Conservation (phyloP, 2,329 filamentous ascomycete genomes). For the Kalaharituber pfeilii region DNA sequence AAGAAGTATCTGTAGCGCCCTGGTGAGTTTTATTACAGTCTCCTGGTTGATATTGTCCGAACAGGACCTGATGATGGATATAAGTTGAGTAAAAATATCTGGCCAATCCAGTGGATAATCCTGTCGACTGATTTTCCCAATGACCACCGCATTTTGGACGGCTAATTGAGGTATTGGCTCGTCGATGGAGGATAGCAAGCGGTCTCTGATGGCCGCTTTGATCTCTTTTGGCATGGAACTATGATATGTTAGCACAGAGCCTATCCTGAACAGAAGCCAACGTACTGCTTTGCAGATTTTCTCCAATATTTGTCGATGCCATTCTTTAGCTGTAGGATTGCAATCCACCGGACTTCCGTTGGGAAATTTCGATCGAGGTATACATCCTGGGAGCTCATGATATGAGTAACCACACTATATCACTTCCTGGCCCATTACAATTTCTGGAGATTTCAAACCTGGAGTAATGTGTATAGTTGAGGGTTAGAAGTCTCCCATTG, state of each 20-base stretch:
- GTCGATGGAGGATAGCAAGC: conserved; percentile 56
- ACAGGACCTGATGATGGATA: conserved; percentile 45
- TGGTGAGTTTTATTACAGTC: conserved; percentile 41
- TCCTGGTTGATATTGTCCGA: conserved; percentile 37
- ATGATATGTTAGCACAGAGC: conserved; percentile 4
- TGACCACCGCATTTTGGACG: conserved; percentile 70
- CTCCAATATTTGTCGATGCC: conserved; percentile 93
- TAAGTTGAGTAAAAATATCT: conserved; percentile 41
- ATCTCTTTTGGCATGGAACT: conserved; percentile 49
- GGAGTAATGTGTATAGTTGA: conserved; percentile 32
- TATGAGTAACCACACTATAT: conserved; percentile 2
- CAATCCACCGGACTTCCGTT: conserved; percentile 64
- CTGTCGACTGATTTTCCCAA: conserved; percentile 73
- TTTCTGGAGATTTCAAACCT: conserved; percentile 32
- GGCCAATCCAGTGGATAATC: conserved; percentile 83
- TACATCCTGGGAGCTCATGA: conserved; percentile 39
- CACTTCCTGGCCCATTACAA: neutral
- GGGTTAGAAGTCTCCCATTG: conserved; percentile 31
- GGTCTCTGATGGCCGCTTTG: conserved; percentile 56
- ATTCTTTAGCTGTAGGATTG: conserved; percentile 89
- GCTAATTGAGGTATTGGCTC: conserved; percentile 62
- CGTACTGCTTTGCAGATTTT: conserved; percentile 51
- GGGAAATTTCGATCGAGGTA: conserved; percentile 68
- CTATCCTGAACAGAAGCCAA: neutral
- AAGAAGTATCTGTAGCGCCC: conserved; percentile 59